Conservation (phyloP, 768 basidiomycete genomes). For the Naganishia onofrii region DNA sequence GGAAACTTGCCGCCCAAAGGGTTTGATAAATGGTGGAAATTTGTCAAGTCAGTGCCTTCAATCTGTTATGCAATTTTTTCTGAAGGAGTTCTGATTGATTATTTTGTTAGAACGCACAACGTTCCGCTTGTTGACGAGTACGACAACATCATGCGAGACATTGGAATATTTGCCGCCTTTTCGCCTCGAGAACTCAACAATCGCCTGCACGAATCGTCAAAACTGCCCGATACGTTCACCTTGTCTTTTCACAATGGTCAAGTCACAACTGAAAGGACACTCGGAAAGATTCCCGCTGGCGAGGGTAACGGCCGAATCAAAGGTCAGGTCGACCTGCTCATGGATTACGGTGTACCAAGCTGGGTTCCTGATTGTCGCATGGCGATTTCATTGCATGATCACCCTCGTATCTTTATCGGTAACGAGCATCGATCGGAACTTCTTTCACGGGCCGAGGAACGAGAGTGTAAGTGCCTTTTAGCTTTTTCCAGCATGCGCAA, state of each 20-base stretch:
- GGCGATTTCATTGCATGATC: constrained; percentile 33
- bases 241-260: constrained; percentile 27
- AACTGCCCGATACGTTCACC: constrained; percentile 30
- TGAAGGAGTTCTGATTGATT: neutral
- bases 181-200: constrained; percentile 31
- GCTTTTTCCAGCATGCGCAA: neutral
- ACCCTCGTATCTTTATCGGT: constrained; percentile 28
- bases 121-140: constrained; percentile 39
- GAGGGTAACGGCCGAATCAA: constrained; percentile 30
- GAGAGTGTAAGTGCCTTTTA: constrained; percentile 15
- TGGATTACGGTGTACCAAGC: constrained; percentile 30
- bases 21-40: constrained; percentile 56
- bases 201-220: constrained; percentile 22
- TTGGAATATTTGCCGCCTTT: constrained; percentile 32
- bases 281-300: constrained; percentile 21
- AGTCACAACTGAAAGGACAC: constrained; percentile 18
- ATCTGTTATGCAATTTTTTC: neutral
- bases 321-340: constrained; percentile 31
- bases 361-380: constrained; percentile 31
- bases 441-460: constrained; percentile 35
- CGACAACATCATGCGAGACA: constrained; percentile 36
- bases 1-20: constrained; percentile 53
- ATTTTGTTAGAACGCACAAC: constrained; percentile 30
- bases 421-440: constrained; percentile 34
- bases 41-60: constrained; percentile 33